Base-by-base conservation (phyloP, 2,329 filamentous ascomycete species). In the Apiospora aurea region DNA sequence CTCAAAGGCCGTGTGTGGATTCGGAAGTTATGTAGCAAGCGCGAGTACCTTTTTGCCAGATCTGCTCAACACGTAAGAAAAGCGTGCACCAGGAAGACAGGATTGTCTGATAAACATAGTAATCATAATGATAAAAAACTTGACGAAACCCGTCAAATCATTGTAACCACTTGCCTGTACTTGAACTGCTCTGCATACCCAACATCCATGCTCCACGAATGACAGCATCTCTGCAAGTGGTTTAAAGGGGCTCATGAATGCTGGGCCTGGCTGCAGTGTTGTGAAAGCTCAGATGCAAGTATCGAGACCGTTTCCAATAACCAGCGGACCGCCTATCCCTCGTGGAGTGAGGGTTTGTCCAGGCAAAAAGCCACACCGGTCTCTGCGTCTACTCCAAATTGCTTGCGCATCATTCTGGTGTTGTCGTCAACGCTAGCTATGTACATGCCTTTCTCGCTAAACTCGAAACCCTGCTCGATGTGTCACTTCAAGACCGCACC, bases 381-480 rank as follows among this genome's bases (percentile, higher is more conserved):
- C 57, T 64, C 57, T 64, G 21, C 18, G 4, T 64, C 29, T 61
- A 21, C 53, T 61, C 29, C 53, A 38, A 38, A 38, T 11, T n/a
- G 29, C 38, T 29, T 16, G 29, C 53, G 29, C 29, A 61, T 61
- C 53, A 61, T 61, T 38, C 53, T 61, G n/a, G 34, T 24, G 57
- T 64, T 8, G 57, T 41, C 57, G 57, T n/a, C 57, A 64, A 64
- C 57, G 57, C 57, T 64, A 64, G 57, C 57, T 64, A n/a, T 41
- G 21, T 64, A 49, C 46, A 47, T 47, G 24, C 2, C 21, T 64
- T 24, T 29, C 38, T 64, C 57, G 57, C 34, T 64, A 41, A 64
- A 41, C 18, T 64, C 34, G 57, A 64, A 41, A 64, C 57, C 57
- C 57, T 64, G 57, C 57, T 41, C 18, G 21, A 41, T 64, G 34